These are phyloP conservation scores for Candida maris DNA, from an alignment of 805 yeast genomes.

Conservation along the genomic window DNA sequence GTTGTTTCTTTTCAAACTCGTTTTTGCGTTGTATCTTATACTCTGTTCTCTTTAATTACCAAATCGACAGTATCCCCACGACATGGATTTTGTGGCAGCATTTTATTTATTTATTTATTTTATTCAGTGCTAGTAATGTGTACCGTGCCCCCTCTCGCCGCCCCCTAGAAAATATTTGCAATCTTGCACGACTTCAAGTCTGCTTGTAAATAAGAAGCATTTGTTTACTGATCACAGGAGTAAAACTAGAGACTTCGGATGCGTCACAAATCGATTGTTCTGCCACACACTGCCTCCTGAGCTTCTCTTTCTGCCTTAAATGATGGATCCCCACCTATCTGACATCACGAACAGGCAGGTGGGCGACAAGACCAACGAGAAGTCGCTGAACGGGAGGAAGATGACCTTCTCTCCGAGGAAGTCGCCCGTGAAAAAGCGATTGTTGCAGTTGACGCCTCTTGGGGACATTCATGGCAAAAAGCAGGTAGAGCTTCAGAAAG, in stretches of 20 bases:
- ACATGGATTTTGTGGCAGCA: neutral
- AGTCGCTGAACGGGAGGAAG: slow-evolving; percentile 1
- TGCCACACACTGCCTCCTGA: too few species aligned
- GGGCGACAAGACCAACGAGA: slow-evolving; percentile 1
- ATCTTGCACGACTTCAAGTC: too few species aligned
- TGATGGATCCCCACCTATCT: slow-evolving; percentile 3
- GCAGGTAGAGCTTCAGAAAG: slow-evolving; percentile 14
- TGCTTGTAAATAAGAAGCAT: too few species aligned
- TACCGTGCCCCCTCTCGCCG: too few species aligned
- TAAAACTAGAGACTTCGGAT: neutral
- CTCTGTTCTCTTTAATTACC: too few species aligned
- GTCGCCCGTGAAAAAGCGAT: slow-evolving; percentile 7
- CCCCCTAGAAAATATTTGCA: too few species aligned
- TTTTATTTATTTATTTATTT: neutral
- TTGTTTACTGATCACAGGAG: neutral
- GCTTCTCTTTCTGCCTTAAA: too few species aligned
- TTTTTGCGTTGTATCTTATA: too few species aligned
- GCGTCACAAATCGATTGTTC: neutral
- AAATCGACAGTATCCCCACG: neutral
- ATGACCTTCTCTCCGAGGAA: slow-evolving; percentile 2
- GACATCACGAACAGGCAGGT: slow-evolving; percentile 6
- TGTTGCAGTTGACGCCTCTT: slow-evolving; percentile 10
- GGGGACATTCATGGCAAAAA: slow-evolving; percentile 13
- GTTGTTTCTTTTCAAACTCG: too few species aligned
- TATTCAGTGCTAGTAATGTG: too few species aligned